Base-by-base conservation (phyloP, 2,329 filamentous ascomycete species). In the Epichloe typhina region DNA sequence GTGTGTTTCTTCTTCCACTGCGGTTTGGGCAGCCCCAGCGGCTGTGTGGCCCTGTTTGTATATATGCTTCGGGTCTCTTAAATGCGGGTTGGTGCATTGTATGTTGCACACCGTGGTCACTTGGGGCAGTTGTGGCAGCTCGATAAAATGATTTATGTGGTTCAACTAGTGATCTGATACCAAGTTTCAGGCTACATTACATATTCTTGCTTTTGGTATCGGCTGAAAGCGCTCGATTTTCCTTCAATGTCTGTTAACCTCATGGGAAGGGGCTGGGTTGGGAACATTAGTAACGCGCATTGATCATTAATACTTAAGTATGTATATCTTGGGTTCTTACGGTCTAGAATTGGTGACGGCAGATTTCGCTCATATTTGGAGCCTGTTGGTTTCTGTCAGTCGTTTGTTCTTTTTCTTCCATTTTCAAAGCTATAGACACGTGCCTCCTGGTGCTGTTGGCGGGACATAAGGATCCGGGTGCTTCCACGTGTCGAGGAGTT, bases 351-450 rank as follows among this genome's bases (percentile, higher is more conserved):
- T 36, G 84, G 89, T 52, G 80, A 78, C 36, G 88, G 87, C 50
- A 97, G 67, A 69, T 98, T 98, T 66, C 93, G 80, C 72, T 97
- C 93, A 69, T 86, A 97, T 77, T 97, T 97, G 57, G 88, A 95
- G 58, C 89, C 88, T 95, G 59, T 44, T 53, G 54, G 51, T 17
- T 40, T 31, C 2, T 17, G 19, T 61, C 43, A 62, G 54, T 46
- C 9, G 9, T 42, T 36, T 33, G n/a, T 15, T 35, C 51, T 38
- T 40, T 41, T 42, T 45, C 19, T 26, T 33, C 13, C 39, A 5
- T 47, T 12, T 21, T n/a, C 35, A n/a, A 13, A 5, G 21, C 21
- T 19, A 17, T 8, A 19, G 42, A 11, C 26, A 47, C 78, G 57
- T 73, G 93, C 91, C 93, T 77, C 93, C 93, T 11, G 93, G 93